These are phyloP conservation scores for Phyllosticta citribraziliensis DNA, from an alignment of 2,329 filamentous ascomycete genomes.

Conservation along the genomic window DNA sequence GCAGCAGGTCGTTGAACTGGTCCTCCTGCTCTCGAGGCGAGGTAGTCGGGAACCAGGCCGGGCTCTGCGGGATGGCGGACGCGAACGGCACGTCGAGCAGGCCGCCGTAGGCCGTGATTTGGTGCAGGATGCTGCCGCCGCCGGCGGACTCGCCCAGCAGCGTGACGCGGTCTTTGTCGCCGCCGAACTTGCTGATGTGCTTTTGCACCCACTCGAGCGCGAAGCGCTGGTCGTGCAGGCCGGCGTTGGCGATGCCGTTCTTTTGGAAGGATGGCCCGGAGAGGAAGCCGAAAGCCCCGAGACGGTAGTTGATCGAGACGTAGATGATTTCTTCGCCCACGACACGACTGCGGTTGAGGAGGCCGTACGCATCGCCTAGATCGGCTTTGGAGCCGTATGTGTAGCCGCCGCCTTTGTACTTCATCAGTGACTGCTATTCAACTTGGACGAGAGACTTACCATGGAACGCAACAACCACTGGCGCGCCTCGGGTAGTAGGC, in stretches of 20 bases:
- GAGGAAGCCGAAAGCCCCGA: slow-evolving; percentile 31
- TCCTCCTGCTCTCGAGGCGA: slow-evolving; percentile 22
- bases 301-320: slow-evolving; percentile 40
- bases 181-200: slow-evolving; percentile 30
- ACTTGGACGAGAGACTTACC: slow-evolving; percentile 26
- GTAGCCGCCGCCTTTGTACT: slow-evolving; percentile 31
- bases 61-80: slow-evolving; percentile 29
- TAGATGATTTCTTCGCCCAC: slow-evolving; percentile 31
- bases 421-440: slow-evolving; percentile 26
- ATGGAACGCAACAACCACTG: slow-evolving; percentile 35
- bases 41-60: slow-evolving; percentile 28
- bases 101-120: slow-evolving; percentile 26
- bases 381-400: slow-evolving; percentile 30
- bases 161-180: slow-evolving; percentile 28
- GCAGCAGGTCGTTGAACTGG: slow-evolving; percentile 18
- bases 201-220: slow-evolving; percentile 32
- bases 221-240: slow-evolving; percentile 29
- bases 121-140: slow-evolving; percentile 26
- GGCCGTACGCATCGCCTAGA: slow-evolving; percentile 26
- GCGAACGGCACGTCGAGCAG: slow-evolving; percentile 25
- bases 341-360: slow-evolving; percentile 21
- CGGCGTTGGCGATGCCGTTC: slow-evolving; percentile 26
- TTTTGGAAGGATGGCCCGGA: slow-evolving; percentile 26
- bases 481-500: slow-evolving; percentile 19
- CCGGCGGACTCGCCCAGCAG: slow-evolving; percentile 30